Conservation (phyloP, 805 yeast species). For the Tetrapisispora fleetii region DNA sequence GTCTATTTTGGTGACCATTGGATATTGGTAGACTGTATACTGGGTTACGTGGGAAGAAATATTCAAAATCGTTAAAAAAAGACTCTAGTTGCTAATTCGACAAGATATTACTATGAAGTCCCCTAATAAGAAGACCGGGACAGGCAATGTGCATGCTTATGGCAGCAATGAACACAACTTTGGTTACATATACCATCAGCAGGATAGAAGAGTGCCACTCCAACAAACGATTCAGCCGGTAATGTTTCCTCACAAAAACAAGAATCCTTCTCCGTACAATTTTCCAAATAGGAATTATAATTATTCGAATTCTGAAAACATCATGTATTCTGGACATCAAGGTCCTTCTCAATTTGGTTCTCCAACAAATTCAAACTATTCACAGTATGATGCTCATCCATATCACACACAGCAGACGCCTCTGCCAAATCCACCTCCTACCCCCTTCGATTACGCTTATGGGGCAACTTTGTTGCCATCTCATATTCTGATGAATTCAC, state of each 20-base stretch:
- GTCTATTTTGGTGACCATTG: no score
- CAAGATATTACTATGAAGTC: not conserved
- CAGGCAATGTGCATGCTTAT: not conserved
- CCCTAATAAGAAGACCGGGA: not conserved
- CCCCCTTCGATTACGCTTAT: slow-evolving; percentile 52
- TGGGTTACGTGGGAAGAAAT: no score
- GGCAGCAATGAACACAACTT: not conserved
- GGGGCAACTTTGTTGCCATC: slow-evolving; percentile 56
- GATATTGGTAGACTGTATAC: no score
- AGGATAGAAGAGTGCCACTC: not conserved
- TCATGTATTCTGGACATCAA: not conserved
- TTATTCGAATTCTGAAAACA: not conserved
- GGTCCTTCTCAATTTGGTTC: not conserved
- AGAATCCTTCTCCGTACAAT: not conserved
- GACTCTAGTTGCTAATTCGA: not conserved
- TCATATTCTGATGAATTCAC: slow-evolving; percentile 50
- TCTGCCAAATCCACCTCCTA: slow-evolving; percentile 29
- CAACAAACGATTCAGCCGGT: not conserved
- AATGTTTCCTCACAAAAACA: not conserved
- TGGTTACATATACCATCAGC: not conserved
- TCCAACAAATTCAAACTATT: not conserved
- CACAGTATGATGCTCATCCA: not conserved
- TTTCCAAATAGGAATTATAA: not conserved
- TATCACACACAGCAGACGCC: not conserved
- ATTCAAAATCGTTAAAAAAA: no score